phyloP scores from a whole-genome alignment of 495 filamentous ascomycete species.

The Rostrohypoxylon terebratum region DNA sequence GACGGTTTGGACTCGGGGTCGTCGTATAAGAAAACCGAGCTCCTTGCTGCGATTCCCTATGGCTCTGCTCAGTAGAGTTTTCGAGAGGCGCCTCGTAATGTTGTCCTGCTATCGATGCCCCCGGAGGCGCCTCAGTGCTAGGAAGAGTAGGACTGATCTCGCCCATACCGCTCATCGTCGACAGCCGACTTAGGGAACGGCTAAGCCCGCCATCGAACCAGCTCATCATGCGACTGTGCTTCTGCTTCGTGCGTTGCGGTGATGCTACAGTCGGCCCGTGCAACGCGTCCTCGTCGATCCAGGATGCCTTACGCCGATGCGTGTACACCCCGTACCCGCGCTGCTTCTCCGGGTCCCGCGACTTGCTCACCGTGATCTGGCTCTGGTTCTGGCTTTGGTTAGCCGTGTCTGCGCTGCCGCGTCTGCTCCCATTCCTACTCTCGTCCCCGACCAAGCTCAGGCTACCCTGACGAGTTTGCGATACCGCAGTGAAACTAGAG shows the following conservation, averaged over 20 bases:
- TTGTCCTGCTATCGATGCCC: neutral
- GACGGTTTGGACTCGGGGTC: constrained; percentile 12
- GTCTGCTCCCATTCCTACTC: neutral
- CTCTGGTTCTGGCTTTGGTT: neutral
- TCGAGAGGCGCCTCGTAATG: constrained; percentile 4
- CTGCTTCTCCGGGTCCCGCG: constrained; percentile 43
- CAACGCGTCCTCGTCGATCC: constrained; percentile 59
- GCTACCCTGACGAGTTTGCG: constrained; percentile 24
- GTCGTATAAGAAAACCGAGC: constrained; percentile 6
- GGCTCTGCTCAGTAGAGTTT: neutral
- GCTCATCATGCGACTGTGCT: constrained; percentile 30
- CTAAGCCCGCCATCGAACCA: constrained; percentile 41
- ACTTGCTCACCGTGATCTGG: constrained; percentile 5
- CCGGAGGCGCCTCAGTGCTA: constrained; percentile 30
- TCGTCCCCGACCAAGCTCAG: constrained; percentile 18
- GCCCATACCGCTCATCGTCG: constrained; percentile 36
- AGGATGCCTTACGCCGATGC: constrained; percentile 48
- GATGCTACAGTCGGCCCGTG: constrained; percentile 54
- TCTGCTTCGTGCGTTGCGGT: constrained; percentile 33
- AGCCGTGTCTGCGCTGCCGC: constrained; percentile 15
- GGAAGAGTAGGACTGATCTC: constrained; percentile 48
- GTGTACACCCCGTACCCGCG: constrained; percentile 42
- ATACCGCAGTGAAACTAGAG: constrained; percentile 28
- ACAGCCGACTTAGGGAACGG: constrained; percentile 46
- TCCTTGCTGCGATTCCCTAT: neutral